Evolutionary conservation across 2,329 filamentous ascomycete genomes (phyloP), one percentile per base, ranked within the genome.

Genomic region (Didymella glomerata): DNA sequence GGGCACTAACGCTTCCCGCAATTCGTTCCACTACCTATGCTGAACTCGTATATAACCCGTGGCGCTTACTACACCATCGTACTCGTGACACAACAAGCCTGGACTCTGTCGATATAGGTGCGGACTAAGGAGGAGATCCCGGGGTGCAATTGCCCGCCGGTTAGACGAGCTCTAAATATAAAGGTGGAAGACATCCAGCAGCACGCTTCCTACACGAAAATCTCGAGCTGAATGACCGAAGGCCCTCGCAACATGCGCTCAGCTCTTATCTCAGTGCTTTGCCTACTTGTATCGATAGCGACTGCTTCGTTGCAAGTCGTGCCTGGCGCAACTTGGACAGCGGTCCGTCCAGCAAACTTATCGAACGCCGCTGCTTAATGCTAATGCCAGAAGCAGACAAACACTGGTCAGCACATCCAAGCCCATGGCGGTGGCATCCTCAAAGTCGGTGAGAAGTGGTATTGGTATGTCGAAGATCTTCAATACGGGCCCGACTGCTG

Each of bases 401-500:
- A 76, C 78, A 78, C 70, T 48, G 83, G 82, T 7, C 80, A 83
- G 30, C 86, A 88, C 63, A 79, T 90, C 3, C 87, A 90, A 77
- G 88, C 88, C 0, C 88, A 90, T 67, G 88, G 88, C 1, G 85
- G 84, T 1, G 87, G 87, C 40, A 80, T 90, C n/a, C 83, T 88
- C 68, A 79, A 85, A 65, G 84, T 85, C 1, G 80, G 81, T 42
- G 80, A 78, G 10, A 84, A 82, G 0, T 91, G 86, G 78, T 91
- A 90, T 76, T 77, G 73, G 74, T 76, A 66, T 22, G 60, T 30
- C 24, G 6, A 16, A 25, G 14, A 22, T 9, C 53, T 41, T 14
- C 16, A 36, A 20, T 46, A 5, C 8, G 7, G 3, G 20, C 25
- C 8, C 25, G 20, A 28, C 8, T 30, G 38, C 16, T 25, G n/a